phyloP scores from a whole-genome alignment of 768 basidiomycete genomes.

The Tricholoma sp. region DNA sequence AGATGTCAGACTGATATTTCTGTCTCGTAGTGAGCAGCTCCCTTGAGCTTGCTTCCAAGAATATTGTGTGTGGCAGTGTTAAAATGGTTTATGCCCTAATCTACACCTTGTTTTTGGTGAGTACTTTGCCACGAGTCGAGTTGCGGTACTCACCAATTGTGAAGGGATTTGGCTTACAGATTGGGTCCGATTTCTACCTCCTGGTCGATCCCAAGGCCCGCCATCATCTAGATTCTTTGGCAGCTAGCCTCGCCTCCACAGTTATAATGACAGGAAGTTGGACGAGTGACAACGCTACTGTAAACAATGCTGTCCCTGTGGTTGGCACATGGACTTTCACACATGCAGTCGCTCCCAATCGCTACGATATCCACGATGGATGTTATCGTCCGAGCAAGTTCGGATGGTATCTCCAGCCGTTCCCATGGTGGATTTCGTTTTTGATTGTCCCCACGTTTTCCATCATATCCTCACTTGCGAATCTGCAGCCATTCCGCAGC shows the following conservation, averaged over 20 bases:
- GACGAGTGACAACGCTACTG: slow-evolving; percentile 50
- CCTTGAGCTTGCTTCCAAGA: slow-evolving; percentile 79
- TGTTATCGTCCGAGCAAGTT: slow-evolving; percentile 65
- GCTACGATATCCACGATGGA: slow-evolving; percentile 49
- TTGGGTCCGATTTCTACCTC: slow-evolving; percentile 77
- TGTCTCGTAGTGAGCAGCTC: slow-evolving; percentile 61
- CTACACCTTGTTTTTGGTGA: slow-evolving; percentile 71
- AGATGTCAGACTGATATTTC: slow-evolving; percentile 7
- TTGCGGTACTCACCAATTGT: background rate
- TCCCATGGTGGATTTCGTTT: slow-evolving; percentile 74
- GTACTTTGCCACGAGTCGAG: background rate
- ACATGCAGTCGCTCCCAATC: slow-evolving; percentile 40
- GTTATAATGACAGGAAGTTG: slow-evolving; percentile 62
- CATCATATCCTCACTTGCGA: slow-evolving; percentile 63
- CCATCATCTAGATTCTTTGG: slow-evolving; percentile 46
- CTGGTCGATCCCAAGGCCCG: slow-evolving; percentile 59
- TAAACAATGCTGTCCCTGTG: slow-evolving; percentile 37
- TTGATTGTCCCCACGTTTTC: slow-evolving; percentile 76
- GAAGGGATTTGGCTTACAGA: slow-evolving; percentile 77
- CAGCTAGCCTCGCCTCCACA: slow-evolving; percentile 42
- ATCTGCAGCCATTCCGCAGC: slow-evolving; percentile 71
- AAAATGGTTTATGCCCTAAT: slow-evolving; percentile 90
- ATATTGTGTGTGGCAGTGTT: slow-evolving; percentile 78
- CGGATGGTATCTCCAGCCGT: slow-evolving; percentile 78
- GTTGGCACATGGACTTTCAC: slow-evolving; percentile 65